phyloP scores from a whole-genome alignment of 768 basidiomycete genomes.

The Trametes punicea region DNA sequence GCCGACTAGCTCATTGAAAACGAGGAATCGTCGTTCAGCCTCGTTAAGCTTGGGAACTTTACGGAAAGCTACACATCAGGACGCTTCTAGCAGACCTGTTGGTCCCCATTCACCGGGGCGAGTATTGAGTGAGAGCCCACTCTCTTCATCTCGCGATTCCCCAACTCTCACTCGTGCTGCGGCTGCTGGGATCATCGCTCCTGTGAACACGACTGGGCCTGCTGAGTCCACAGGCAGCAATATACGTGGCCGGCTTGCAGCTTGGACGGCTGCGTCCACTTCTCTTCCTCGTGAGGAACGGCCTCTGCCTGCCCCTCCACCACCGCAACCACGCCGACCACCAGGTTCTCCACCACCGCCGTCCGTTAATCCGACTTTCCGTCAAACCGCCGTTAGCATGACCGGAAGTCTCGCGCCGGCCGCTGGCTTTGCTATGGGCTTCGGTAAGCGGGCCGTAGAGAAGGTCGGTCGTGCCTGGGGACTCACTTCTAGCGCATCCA shows the following conservation, averaged over 20 bases:
- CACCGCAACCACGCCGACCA: slow-evolving; percentile 20
- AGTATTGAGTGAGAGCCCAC: slow-evolving; percentile 7
- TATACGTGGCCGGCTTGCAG: slow-evolving; percentile 46
- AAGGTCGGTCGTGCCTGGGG: slow-evolving; percentile 61
- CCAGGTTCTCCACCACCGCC: slow-evolving; percentile 16
- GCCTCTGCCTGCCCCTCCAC: slow-evolving; percentile 31
- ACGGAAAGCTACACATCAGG: slow-evolving; percentile 25
- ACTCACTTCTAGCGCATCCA: slow-evolving; percentile 28
- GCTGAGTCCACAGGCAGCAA: slow-evolving; percentile 38
- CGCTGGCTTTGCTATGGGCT: slow-evolving; percentile 58
- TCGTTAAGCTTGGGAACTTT: slow-evolving; percentile 49
- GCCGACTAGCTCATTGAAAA: slow-evolving; percentile 43
- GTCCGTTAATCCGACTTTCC: slow-evolving; percentile 35
- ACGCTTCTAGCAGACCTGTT: background rate
- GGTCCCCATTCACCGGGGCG: slow-evolving; percentile 1
- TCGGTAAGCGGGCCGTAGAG: slow-evolving; percentile 67
- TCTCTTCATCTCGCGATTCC: slow-evolving; percentile 31
- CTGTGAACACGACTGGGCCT: slow-evolving; percentile 30
- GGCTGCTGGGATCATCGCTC: slow-evolving; percentile 41
- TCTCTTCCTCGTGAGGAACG: slow-evolving; percentile 28
- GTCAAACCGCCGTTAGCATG: slow-evolving; percentile 74
- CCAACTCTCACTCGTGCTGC: slow-evolving; percentile 41
- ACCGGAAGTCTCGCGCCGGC: slow-evolving; percentile 65
- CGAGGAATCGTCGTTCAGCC: slow-evolving; percentile 59
- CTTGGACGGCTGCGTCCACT: slow-evolving; percentile 36